Evolutionary conservation across 2,329 filamentous ascomycete genomes (phyloP).

Genomic region (Metarhizium sp.): DNA sequence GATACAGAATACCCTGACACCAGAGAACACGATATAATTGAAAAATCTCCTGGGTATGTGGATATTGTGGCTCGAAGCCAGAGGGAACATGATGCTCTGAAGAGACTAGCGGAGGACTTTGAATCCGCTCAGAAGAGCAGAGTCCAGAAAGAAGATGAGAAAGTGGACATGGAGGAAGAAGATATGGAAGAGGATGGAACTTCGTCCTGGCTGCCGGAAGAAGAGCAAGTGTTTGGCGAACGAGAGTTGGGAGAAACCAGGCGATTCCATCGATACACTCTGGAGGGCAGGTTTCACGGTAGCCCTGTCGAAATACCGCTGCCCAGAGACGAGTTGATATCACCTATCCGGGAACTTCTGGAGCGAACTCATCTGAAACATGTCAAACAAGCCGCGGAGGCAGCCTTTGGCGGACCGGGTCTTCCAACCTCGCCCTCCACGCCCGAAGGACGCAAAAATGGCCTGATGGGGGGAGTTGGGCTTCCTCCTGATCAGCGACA

Average conservation of each 20-base stretch:
- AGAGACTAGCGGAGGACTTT: slow-evolving; percentile 48
- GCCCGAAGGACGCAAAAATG: slow-evolving; percentile 44
- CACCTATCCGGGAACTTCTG: slow-evolving; percentile 62
- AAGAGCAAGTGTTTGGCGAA: slow-evolving; percentile 20
- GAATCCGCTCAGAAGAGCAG: slow-evolving; percentile 32
- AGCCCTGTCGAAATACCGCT: slow-evolving; percentile 66
- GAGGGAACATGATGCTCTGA: slow-evolving; percentile 46
- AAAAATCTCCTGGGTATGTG: slow-evolving; percentile 29
- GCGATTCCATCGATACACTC: slow-evolving; percentile 66
- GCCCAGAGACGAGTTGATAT: slow-evolving; percentile 58
- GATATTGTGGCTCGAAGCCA: slow-evolving; percentile 40
- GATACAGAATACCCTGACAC: slow-evolving; percentile 8
- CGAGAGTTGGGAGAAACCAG: slow-evolving; percentile 22
- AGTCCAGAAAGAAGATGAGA: slow-evolving; percentile 20
- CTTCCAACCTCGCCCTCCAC: slow-evolving; percentile 72
- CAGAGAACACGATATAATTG: slow-evolving; percentile 16
- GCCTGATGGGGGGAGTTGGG: slow-evolving; percentile 55
- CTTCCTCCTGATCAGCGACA: slow-evolving; percentile 53
- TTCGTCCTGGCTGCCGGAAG: slow-evolving; percentile 22
- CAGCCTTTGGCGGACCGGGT: slow-evolving; percentile 64
- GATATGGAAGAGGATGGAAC: slow-evolving; percentile 16
- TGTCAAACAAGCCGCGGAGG: slow-evolving; percentile 60
- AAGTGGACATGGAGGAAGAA: slow-evolving; percentile 8
- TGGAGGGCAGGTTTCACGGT: slow-evolving; percentile 64
- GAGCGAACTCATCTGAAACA: slow-evolving; percentile 63